Evolutionary conservation across 164 flowering plant species (phyloP).

Genomic region (Echeveria elegans): DNA sequence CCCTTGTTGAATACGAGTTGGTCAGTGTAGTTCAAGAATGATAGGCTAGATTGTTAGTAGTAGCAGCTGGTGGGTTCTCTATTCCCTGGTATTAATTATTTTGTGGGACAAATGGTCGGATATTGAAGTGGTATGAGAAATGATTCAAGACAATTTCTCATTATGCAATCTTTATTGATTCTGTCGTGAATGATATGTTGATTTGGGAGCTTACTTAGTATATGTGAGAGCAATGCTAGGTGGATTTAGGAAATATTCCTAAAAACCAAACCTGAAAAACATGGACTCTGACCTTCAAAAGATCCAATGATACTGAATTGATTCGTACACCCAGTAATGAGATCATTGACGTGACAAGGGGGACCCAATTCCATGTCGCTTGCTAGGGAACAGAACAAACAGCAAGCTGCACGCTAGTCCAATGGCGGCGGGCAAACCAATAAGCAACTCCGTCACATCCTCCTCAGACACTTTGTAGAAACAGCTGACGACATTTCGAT

Average conservation of each 20-base stretch:
- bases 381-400: constrained; percentile 10
- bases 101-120: too few relatives aligned
- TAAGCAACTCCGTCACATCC: constrained; percentile 4
- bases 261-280: too few relatives aligned
- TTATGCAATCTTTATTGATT: too few relatives aligned
- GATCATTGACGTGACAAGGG: constrained; percentile 4
- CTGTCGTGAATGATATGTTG: too few relatives aligned
- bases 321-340: too few relatives aligned
- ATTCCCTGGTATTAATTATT: neutral
- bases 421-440: constrained; percentile 5
- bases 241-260: too few relatives aligned
- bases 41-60: neutral
- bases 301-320: too few relatives aligned
- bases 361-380: constrained; percentile 12
- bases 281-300: too few relatives aligned
- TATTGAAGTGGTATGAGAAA: neutral
- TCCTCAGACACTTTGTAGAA: constrained; percentile 4
- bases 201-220: too few relatives aligned
- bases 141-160: neutral
- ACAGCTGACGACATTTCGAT: constrained; percentile 10
- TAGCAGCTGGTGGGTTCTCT: neutral
- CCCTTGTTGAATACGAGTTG: neutral
- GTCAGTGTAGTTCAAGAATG: neutral
- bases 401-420: constrained; percentile 8
- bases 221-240: too few relatives aligned